Conservation (phyloP, 208 protist genomes). For the Acanthamoeba culbertsoni region DNA sequence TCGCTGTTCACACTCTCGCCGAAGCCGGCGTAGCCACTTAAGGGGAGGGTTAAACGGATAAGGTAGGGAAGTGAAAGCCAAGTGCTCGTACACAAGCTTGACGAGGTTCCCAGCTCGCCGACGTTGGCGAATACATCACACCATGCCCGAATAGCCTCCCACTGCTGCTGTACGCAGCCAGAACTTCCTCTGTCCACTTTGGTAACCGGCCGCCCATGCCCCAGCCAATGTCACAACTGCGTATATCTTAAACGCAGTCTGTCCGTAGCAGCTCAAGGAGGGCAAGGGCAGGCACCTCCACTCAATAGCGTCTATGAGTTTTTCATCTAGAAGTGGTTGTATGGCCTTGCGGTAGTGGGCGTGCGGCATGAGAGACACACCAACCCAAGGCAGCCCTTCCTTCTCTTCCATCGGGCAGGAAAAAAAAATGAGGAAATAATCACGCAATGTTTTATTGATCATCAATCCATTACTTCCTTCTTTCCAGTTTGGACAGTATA, state of each 20-base stretch:
- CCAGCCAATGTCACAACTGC: conserved; percentile 21
- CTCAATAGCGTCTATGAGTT: conserved; percentile 1
- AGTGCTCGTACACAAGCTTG: neutral
- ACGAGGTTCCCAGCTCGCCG: neutral
- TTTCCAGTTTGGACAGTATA: neutral
- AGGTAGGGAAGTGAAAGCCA: neutral
- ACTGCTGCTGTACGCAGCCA: neutral
- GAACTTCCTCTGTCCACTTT: neutral
- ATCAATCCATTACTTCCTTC: neutral
- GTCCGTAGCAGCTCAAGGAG: neutral
- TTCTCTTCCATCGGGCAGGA: neutral
- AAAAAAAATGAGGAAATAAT: neutral
- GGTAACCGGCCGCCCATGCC: neutral
- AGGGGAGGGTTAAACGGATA: neutral
- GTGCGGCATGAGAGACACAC: neutral
- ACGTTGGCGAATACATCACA: conserved; percentile 4
- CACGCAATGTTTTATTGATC: neutral
- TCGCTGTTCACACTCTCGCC: neutral
- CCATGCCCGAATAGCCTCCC: conserved; percentile 13
- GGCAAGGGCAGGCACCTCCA: neutral
- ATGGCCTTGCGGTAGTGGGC: neutral
- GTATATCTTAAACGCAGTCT: neutral
- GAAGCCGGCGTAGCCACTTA: neutral
- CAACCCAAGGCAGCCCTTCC: neutral
- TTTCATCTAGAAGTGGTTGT: neutral